Evolutionary conservation across 176 grass and related monocot species (phyloP), one percentile per base, ranked within the genome.

Genomic region (Oryza australiensis): DNA sequence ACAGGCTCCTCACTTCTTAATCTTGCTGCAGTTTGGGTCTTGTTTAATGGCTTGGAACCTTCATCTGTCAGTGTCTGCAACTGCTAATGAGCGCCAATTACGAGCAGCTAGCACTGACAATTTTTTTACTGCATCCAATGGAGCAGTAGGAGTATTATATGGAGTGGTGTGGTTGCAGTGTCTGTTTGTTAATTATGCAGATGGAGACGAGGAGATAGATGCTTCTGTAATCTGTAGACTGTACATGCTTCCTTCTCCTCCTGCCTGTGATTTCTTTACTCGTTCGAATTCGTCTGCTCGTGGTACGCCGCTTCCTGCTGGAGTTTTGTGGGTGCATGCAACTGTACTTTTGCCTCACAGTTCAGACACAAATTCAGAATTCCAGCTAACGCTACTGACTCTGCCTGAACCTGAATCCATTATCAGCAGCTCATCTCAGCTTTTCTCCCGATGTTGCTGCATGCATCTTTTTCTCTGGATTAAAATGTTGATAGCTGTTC

Each of bases 31-130:
- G 73, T 13, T 78, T 37, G 86, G 51, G 29, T 37, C 27, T 90
- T 82, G 74, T 87, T 79, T 83, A 84, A 83, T 66, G 62, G 63
- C 65, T 38, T 68, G 88, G 83, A 89, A 89, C 83, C 83, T 89
- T 89, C 88, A 29, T 76, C 42, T 82, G 88, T 86, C 77, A 82
- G 73, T 26, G 40, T 68, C 46, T 45, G 71, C 63, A 37, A 3
- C n/a, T 13, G 27, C 64, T 62, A 16, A 42, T 48, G 64, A 55
- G 62, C 59, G 26, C 70, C 80, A 83, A 84, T 51, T 71, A 74
- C 75, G 76, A 84, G 62, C 32, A 41, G 35, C 35, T 37, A 37
- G 66, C 6, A n/a, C 51, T 68, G 9, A 10, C 20, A 71, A 57
- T 88, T 66, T 57, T 57, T 57, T 82, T 77, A 85, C 78, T 63